Conservation (phyloP, 2,329 filamentous ascomycete species). For the Neopestalotiopsis rosae region DNA sequence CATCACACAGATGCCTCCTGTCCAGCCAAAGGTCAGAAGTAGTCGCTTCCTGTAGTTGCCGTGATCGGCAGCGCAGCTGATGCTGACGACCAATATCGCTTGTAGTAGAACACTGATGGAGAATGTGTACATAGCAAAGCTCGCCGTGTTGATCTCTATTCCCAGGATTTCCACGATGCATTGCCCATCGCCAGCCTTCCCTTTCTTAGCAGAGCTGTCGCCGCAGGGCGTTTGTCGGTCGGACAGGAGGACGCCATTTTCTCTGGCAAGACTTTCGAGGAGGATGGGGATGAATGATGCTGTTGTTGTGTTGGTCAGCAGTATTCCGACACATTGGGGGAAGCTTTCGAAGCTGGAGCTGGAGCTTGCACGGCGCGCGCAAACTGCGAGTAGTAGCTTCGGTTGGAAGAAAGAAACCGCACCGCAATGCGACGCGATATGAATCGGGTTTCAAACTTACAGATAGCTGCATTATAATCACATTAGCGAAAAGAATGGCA, state of each 20-base stretch:
- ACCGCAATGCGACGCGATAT: neutral
- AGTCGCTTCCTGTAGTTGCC: slow-evolving; percentile 90
- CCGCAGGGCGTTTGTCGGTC: slow-evolving; percentile 69
- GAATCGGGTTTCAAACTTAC: slow-evolving; percentile 16
- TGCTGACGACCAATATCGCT: slow-evolving; percentile 89
- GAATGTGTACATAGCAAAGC: slow-evolving; percentile 98
- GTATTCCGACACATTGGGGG: slow-evolving; percentile 3
- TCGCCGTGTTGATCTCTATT: slow-evolving; percentile 89
- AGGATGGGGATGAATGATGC: slow-evolving; percentile 96
- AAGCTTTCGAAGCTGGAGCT: neutral
- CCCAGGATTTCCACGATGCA: slow-evolving; percentile 86
- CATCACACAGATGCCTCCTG: slow-evolving; percentile 85
- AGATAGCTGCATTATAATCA: slow-evolving; percentile 18
- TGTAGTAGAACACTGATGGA: slow-evolving; percentile 90
- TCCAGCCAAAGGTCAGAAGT: slow-evolving; percentile 81
- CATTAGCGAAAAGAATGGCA: slow-evolving; percentile 3
- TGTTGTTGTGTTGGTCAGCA: slow-evolving; percentile 41
- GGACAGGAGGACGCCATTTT: slow-evolving; percentile 84
- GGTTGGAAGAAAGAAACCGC: neutral
- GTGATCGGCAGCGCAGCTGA: slow-evolving; percentile 95
- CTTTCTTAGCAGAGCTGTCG: slow-evolving; percentile 59
- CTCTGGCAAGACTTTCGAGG: slow-evolving; percentile 89
- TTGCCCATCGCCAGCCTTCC: slow-evolving; percentile 58
- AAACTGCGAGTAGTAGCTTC: too few relatives aligned
- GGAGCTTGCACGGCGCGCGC: neutral